phyloP scores from a whole-genome alignment of 768 basidiomycete genomes.

The Pleurotus giganteus region DNA sequence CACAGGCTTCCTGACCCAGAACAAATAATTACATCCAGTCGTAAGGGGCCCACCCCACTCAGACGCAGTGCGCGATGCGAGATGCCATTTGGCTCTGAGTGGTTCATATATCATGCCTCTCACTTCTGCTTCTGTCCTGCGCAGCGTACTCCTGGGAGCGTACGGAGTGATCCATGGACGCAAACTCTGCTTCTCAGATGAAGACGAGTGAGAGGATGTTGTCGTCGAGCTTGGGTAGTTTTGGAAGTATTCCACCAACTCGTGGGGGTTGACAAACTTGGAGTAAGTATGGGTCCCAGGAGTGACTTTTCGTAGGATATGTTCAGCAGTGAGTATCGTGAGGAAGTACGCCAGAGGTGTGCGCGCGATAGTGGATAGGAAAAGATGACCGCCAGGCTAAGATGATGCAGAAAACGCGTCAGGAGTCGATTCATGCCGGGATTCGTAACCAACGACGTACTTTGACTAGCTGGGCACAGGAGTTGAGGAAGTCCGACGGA shows the following conservation, averaged over 20 bases:
- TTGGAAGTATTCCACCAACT: constrained; percentile 82
- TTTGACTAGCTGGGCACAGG: constrained; percentile 84
- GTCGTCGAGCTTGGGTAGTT: constrained; percentile 31
- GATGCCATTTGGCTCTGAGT: constrained; percentile 62
- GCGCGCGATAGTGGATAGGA: constrained; percentile 93
- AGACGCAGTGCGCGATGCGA: constrained; percentile 59
- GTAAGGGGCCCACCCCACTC: constrained; percentile 52
- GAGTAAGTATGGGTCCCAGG: constrained; percentile 89
- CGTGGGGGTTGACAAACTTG: constrained; percentile 86
- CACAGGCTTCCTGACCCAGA: constrained; percentile 82
- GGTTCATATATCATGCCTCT: constrained; percentile 79
- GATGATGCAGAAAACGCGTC: not conserved
- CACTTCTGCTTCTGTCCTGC: constrained; percentile 72
- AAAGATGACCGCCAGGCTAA: constrained; percentile 93
- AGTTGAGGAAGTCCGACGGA: constrained; percentile 77
- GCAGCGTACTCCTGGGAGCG: constrained; percentile 41
- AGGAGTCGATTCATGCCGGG: not conserved
- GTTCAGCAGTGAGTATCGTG: constrained; percentile 70
- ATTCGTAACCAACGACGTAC: constrained; percentile 36
- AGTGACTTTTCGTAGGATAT: constrained; percentile 74
- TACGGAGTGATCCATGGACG: constrained; percentile 61
- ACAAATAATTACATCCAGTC: constrained; percentile 72
- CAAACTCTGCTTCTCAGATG: constrained; percentile 12
- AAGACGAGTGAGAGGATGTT: constrained; percentile 6
- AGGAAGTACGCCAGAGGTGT: constrained; percentile 49